Evolutionary conservation across 495 filamentous ascomycete genomes (phyloP).

Genomic region (Aspergillus nidulans): DNA sequence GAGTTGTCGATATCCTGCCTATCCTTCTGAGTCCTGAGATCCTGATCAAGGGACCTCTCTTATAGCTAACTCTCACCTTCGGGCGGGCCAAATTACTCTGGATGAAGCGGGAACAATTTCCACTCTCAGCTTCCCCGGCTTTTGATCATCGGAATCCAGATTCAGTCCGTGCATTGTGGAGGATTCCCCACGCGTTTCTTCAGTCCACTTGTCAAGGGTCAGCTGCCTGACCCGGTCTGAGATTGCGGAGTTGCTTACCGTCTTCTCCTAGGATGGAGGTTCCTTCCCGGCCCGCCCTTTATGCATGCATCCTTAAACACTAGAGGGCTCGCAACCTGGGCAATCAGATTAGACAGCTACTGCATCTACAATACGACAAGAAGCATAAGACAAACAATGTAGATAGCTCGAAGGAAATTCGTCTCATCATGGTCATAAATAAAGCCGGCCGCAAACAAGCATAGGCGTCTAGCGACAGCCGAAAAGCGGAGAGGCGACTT

Average conservation of each 20-base stretch:
- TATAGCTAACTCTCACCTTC: background rate
- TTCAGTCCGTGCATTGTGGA: slow-evolving; percentile 1
- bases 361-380: background rate
- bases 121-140: slow-evolving; percentile 1
- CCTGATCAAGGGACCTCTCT: background rate
- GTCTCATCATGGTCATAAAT: slow-evolving; percentile 46
- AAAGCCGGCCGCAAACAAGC: slow-evolving; percentile 24
- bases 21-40: background rate
- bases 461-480: slow-evolving; percentile 16
- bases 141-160: slow-evolving; percentile 9
- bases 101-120: slow-evolving; percentile 9
- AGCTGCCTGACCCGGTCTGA: background rate
- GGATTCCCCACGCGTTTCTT: background rate
- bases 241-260: background rate
- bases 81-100: slow-evolving; percentile 13
- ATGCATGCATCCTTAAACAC: background rate
- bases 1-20: background rate
- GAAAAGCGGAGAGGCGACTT: slow-evolving; percentile 14
- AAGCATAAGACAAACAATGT: slow-evolving; percentile 14
- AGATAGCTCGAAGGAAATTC: slow-evolving; percentile 36
- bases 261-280: background rate
- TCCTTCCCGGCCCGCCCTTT: background rate
- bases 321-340: too few species aligned
- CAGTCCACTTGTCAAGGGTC: background rate
- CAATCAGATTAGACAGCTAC: too few species aligned